Evolutionary conservation across 2,329 filamentous ascomycete genomes (phyloP).

Genomic region (Microdochium paspali): DNA sequence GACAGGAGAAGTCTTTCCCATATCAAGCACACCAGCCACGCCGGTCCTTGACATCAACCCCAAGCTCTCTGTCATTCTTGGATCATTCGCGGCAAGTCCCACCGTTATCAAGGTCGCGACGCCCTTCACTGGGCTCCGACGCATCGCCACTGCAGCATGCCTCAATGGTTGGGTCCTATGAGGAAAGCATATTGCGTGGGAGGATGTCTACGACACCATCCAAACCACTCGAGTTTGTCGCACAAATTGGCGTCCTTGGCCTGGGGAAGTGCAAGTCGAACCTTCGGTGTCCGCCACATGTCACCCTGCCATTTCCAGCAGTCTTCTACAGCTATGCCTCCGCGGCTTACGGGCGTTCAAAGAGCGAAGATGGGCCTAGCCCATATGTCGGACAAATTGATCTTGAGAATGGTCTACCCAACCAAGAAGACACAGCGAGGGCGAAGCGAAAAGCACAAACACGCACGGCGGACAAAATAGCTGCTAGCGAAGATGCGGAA

Average conservation of each 20-base stretch:
- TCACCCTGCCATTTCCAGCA: slow-evolving; percentile 82
- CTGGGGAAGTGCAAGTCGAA: slow-evolving; percentile 81
- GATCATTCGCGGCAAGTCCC: slow-evolving; percentile 40
- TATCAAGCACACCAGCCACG: slow-evolving; percentile 75
- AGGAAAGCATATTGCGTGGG: slow-evolving; percentile 89
- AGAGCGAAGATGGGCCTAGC: slow-evolving; percentile 76
- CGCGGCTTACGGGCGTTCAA: slow-evolving; percentile 52
- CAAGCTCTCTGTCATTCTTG: slow-evolving; percentile 30
- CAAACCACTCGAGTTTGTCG: slow-evolving; percentile 83
- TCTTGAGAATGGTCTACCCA: slow-evolving; percentile 68
- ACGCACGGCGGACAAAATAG: slow-evolving; percentile 27
- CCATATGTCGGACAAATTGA: slow-evolving; percentile 94
- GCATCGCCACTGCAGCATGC: slow-evolving; percentile 74
- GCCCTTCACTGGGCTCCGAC: slow-evolving; percentile 66
- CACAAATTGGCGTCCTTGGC: slow-evolving; percentile 89
- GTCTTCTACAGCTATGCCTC: slow-evolving; percentile 91
- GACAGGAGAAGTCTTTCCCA: slow-evolving; percentile 51
- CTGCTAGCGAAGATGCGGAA: slow-evolving; percentile 16
- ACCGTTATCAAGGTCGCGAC: slow-evolving; percentile 42
- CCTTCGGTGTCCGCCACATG: slow-evolving; percentile 79
- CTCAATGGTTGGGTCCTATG: slow-evolving; percentile 95
- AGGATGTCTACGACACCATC: slow-evolving; percentile 96
- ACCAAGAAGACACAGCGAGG: slow-evolving; percentile 35
- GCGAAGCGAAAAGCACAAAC: slow-evolving; percentile 38
- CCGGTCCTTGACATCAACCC: slow-evolving; percentile 59